These are phyloP conservation scores for Zoysia japonica DNA, from an alignment of 176 grass and related monocot species.

Conservation along the genomic window DNA sequence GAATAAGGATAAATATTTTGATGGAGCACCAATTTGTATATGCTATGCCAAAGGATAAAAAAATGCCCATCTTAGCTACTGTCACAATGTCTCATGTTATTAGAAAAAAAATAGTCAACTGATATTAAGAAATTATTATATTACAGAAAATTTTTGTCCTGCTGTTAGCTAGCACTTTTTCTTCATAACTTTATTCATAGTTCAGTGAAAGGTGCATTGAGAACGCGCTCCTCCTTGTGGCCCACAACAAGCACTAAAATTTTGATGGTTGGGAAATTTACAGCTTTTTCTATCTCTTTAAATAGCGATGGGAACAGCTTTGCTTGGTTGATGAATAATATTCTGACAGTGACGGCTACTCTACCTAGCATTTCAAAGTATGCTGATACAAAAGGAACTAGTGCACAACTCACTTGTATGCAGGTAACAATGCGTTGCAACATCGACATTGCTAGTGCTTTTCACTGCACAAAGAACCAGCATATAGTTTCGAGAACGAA, in stretches of 20 bases:
- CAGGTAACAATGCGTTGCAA: slow-evolving; percentile 20
- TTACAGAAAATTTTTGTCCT: background rate
- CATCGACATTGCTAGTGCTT: slow-evolving; percentile 5
- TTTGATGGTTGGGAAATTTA: slow-evolving; percentile 24
- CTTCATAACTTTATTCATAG: slow-evolving; percentile 7
- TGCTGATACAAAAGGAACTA: slow-evolving; percentile 16
- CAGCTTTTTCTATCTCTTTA: background rate
- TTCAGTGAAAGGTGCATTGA: background rate
- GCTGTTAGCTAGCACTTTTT: background rate
- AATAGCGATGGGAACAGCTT: background rate
- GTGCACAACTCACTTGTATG: slow-evolving; percentile 5
- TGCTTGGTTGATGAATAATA: slow-evolving; percentile 9
- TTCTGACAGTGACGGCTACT: slow-evolving; percentile 14
- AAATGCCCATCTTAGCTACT: background rate
- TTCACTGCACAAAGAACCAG: slow-evolving; percentile 14
- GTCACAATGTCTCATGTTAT: no score
- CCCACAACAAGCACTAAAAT: slow-evolving; percentile 15
- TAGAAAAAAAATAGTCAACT: background rate
- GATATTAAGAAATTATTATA: background rate
- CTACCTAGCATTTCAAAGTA: slow-evolving; percentile 7
- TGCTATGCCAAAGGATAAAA: background rate
- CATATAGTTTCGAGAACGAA: slow-evolving; percentile 2
- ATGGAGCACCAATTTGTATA: slow-evolving; percentile 15
- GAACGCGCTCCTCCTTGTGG: background rate
- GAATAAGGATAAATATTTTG: background rate